A percentile compares a stretch with the other conserved stretches of the same genome.
Evolutionary conservation across 2,329 filamentous ascomycete species (phyloP).

Genomic region (Pestalotiopsis sp.): DNA sequence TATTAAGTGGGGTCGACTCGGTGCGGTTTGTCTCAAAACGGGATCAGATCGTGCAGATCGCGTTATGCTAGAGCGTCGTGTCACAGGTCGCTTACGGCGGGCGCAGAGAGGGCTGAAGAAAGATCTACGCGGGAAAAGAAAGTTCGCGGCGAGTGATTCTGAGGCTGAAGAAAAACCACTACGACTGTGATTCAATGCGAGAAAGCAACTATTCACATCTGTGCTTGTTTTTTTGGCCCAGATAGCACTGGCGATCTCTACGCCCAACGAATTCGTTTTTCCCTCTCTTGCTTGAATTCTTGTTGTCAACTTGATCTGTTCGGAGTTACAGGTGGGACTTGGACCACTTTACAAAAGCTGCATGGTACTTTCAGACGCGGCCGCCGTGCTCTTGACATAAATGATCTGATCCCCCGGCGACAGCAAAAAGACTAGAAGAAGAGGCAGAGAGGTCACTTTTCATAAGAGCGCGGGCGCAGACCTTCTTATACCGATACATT

Average conservation of each 20-base stretch:
- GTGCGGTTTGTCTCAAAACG: neutral
- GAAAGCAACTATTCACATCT: neutral
- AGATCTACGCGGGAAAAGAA: neutral
- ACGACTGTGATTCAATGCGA: neutral
- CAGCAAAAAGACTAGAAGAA: neutral
- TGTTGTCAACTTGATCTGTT: neutral
- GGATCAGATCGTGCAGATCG: neutral
- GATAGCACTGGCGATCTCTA: neutral
- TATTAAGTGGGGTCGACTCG: neutral
- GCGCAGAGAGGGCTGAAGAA: neutral
- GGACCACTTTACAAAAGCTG: neutral
- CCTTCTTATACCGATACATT: neutral
- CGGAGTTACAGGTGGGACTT: neutral
- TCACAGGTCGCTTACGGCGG: neutral
- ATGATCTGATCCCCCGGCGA: neutral
- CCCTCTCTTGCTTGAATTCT: neutral
- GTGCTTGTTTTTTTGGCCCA: neutral
- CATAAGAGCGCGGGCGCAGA: neutral
- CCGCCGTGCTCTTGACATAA: neutral
- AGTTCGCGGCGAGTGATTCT: neutral
- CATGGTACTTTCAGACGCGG: neutral
- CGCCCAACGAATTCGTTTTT: neutral
- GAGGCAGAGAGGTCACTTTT: neutral
- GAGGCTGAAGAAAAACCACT: neutral
- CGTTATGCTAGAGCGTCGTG: neutral